A percentile compares a stretch with the other conserved stretches of the same genome.
phyloP scores from a whole-genome alignment of 2,329 filamentous ascomycete species.

The Fusarium compactum region DNA sequence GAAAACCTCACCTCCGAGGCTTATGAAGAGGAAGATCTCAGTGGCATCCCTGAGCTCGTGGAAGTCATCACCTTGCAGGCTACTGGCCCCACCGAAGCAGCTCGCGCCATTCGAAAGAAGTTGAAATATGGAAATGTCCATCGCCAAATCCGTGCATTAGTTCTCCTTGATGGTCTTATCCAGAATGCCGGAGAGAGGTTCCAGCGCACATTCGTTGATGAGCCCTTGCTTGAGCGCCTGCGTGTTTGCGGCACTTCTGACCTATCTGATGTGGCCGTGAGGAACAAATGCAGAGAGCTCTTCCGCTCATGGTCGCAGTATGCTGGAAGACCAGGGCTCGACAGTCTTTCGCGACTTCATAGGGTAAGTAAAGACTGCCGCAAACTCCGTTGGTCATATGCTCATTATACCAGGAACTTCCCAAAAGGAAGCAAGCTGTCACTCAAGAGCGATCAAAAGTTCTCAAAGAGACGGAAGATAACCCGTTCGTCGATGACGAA shows the following conservation, averaged over 20 bases:
- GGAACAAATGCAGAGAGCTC: slow-evolving; percentile 85
- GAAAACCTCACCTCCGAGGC: slow-evolving; percentile 91
- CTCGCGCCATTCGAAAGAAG: slow-evolving; percentile 94
- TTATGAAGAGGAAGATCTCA: slow-evolving; percentile 90
- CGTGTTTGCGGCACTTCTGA: slow-evolving; percentile 88
- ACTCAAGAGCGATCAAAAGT: slow-evolving; percentile 86
- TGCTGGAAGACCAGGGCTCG: slow-evolving; percentile 82
- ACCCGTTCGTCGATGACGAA: slow-evolving; percentile 76
- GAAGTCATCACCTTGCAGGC: slow-evolving; percentile 92
- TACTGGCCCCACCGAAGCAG: slow-evolving; percentile 88
- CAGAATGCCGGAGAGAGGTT: slow-evolving; percentile 93
- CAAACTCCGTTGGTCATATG: neutral
- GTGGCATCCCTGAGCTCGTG: slow-evolving; percentile 92
- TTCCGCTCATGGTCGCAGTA: slow-evolving; percentile 93
- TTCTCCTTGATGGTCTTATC: slow-evolving; percentile 91
- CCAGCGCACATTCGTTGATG: slow-evolving; percentile 88
- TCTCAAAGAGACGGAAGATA: slow-evolving; percentile 81
- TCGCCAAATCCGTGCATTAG: slow-evolving; percentile 87
- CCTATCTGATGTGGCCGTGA: slow-evolving; percentile 86
- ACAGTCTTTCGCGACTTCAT: slow-evolving; percentile 83
- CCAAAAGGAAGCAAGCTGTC: slow-evolving; percentile 75
- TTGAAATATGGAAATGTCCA: slow-evolving; percentile 98
- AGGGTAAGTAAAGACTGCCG: slow-evolving; percentile 57
- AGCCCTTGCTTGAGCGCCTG: slow-evolving; percentile 90
- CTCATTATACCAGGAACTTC: slow-evolving; percentile 65